Base-by-base conservation (phyloP, 2,329 filamentous ascomycete species). In the Stenocarpella maydis region DNA sequence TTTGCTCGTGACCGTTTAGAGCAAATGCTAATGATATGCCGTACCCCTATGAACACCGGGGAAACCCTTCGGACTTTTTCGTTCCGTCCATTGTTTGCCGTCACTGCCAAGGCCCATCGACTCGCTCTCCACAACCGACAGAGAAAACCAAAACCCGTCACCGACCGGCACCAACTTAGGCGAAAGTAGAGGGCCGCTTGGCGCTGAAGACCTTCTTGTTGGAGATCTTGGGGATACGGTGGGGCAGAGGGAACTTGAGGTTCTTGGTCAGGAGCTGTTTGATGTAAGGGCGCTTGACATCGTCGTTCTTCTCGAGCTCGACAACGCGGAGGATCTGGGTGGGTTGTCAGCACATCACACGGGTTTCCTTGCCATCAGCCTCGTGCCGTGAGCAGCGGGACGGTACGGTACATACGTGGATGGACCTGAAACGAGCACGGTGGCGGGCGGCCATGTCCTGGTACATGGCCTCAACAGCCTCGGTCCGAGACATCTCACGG, bases 361-460 rank as follows among this genome's bases (percentile, higher is more conserved):
- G 43, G 34, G 14, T 43, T n/a, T 67, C 17, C 8, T 49, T 37
- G 19, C 3, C 14, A 15, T 14, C 41, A 10, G 7, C 14, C n/a
- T 63, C 19, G 19, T 2, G 24, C 61, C 54, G 69, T 9, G 19
- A 37, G 39, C 50, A 69, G 52, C 58, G 19, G 19, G n/a, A 37
- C n/a, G 43, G 31, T 75, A 37, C n/a, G 43, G 31, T 75, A 88
- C 95, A 75, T 94, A 98, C 95, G 90, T 98, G 95, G 84, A 99
- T 96, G 78, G 93, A 97, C 86, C 96, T 91, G 90, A 99, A 99
- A 81, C 96, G 93, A 81, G 96, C 92, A 83, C 93, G 94, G 91
- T 99, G 96, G 84, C 96, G 94, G 84, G 97, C 95, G 78, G 96
- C 94, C 96, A 99, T 98, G 88, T 99, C 96, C 86, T 96, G 93